These are phyloP conservation scores for Lodderomyces elongisporus DNA, from an alignment of 1,139 yeast genomes.

Conservation along the genomic window DNA sequence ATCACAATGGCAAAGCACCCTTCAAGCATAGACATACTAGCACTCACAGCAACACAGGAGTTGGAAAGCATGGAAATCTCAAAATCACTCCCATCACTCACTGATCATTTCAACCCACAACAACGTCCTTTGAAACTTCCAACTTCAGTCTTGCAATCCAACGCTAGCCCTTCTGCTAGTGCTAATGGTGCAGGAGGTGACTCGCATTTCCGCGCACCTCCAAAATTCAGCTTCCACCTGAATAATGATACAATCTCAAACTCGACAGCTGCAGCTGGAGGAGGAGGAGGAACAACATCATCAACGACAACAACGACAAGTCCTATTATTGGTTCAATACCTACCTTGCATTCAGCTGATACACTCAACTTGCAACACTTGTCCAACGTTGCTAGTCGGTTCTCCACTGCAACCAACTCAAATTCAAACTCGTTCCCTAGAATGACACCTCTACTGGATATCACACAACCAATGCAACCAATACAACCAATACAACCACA, in stretches of 20 bases:
- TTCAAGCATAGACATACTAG: slow-evolving; percentile 63
- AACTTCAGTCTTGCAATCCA: neutral
- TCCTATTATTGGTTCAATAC: too few relatives aligned
- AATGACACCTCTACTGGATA: slow-evolving; percentile 9
- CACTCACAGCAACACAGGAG: slow-evolving; percentile 80
- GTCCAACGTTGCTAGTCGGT: slow-evolving; percentile 23
- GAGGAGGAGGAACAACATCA: too few relatives aligned
- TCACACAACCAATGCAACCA: slow-evolving; percentile 7
- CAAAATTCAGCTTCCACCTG: too few relatives aligned
- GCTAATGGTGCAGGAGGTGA: too few relatives aligned
- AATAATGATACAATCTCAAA: too few relatives aligned
- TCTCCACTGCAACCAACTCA: too few relatives aligned
- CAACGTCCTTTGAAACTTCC: slow-evolving; percentile 3
- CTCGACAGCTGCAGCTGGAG: too few relatives aligned
- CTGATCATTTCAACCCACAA: slow-evolving; percentile 44
- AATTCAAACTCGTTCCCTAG: slow-evolving; percentile 9
- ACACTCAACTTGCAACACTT: slow-evolving; percentile 23
- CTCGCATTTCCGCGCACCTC: too few relatives aligned
- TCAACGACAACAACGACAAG: too few relatives aligned
- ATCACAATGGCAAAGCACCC: slow-evolving; percentile 9
- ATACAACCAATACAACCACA: slow-evolving; percentile 12
- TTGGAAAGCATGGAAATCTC: slow-evolving; percentile 50
- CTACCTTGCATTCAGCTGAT: too few relatives aligned
- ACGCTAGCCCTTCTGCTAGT: too few relatives aligned
- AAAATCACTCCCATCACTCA: slow-evolving; percentile 60